Evolutionary conservation across 2,329 filamentous ascomycete genomes (phyloP), one percentile per base, ranked within the genome.

Genomic region (Fusarium goolgardi): DNA sequence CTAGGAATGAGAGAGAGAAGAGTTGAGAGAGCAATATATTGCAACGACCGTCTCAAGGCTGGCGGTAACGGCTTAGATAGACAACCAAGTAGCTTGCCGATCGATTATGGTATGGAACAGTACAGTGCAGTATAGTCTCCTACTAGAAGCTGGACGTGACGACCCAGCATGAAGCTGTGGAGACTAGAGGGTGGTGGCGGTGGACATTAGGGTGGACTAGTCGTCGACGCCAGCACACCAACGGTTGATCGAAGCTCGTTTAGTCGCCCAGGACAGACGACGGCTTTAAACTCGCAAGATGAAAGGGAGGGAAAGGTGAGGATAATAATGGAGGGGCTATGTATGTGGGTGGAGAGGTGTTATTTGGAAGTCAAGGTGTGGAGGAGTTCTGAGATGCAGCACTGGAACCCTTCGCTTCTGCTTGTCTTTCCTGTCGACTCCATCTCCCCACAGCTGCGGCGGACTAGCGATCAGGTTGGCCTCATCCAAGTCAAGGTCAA

Each of bases 261-360:
- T 74, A 63, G 68, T 70, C 71, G 63, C 60, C 70, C 65, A 55
- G 63, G 60, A 69, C 63, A 59, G 65, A 67, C 67, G 70, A 72
- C 65, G 57, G 65, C 63, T 71, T 55, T 49, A 69, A 67, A 63
- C 60, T 72, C 63, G 70, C 58, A 67, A 68, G 61, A 66, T 67
- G 61, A 62, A 67, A 67, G 62, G 65, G 67, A 67, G 63, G 51
- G 63, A 67, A 61, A 67, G 73, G 70, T 69, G 70, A 65, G 65
- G 69, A 66, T 65, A 72, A 66, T 66, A 72, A 75, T 72, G 73
- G 75, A 74, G 74, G 74, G 72, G 71, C 67, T 50, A 62, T 67
- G 69, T 63, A 62, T 63, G 71, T 63, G 72, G 69, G 72, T 73
- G 72, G 72, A 67, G 66, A 73, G 69, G 73, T 77, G 72, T 76